A percentile compares a stretch with the other conserved stretches of the same genome.
Conservation (phyloP, 345 rosid species). For the Nephelium lappaceum region DNA sequence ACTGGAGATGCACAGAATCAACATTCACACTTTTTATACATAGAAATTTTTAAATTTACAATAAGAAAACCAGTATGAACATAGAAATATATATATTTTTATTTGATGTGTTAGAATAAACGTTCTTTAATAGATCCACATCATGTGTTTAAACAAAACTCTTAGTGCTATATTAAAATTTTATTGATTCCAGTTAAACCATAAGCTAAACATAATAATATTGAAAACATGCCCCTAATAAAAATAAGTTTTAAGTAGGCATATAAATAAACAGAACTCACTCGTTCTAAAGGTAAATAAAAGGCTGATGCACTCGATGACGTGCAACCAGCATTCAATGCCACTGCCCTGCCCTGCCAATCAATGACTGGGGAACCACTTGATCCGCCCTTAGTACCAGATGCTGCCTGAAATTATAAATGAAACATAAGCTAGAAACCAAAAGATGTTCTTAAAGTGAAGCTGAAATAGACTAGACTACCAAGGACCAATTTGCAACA, state of each 20-base stretch:
- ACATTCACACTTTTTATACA: not conserved
- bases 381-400: constrained; percentile 97
- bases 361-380: constrained; percentile 99
- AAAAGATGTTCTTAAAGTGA: not conserved
- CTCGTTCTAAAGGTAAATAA: constrained; percentile 86
- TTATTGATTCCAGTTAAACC: not conserved
- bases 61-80: not conserved
- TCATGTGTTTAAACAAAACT: not conserved
- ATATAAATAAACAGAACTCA: constrained; percentile 33
- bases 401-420: constrained; percentile 73
- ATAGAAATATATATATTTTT: not conserved
- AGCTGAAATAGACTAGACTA: not conserved
- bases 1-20: not conserved
- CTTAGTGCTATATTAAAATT: not conserved
- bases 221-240: not conserved
- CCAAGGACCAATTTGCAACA: not conserved
- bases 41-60: not conserved
- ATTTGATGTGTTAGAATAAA: not conserved
- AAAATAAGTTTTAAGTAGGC: not conserved
- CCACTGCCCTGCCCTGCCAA: constrained; percentile 94
- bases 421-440: constrained; percentile 9
- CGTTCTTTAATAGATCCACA: not conserved
- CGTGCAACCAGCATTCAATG: constrained; percentile 96
- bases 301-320: constrained; percentile 85
- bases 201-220: not conserved